Evolutionary conservation across 108 stramenopile genomes (phyloP).

Genomic region (Fistulifera pelliculosa): DNA sequence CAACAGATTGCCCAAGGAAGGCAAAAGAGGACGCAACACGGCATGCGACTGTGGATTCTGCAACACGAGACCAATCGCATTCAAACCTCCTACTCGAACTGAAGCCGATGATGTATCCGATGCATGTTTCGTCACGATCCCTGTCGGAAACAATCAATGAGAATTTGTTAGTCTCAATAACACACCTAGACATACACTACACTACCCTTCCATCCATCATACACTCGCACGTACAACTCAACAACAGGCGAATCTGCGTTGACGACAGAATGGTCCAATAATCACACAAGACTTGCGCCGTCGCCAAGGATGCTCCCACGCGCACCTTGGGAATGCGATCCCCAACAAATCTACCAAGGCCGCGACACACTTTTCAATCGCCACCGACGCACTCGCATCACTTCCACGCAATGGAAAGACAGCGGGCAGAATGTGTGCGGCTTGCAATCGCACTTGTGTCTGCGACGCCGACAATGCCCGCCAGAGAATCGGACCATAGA

Average conservation of each 20-base stretch:
- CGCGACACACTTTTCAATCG: constrained; percentile 58
- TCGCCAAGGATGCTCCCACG: constrained; percentile 72
- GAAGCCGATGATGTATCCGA: constrained; percentile 76
- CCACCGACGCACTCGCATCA: constrained; percentile 32
- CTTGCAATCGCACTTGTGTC: constrained; percentile 76
- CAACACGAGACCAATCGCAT: constrained; percentile 60
- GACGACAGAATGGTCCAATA: constrained; percentile 88
- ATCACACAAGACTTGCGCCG: constrained; percentile 51
- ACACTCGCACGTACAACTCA: constrained; percentile 28
- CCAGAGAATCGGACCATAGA: constrained; percentile 92
- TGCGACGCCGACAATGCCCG: constrained; percentile 75
- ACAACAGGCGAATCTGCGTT: constrained; percentile 57
- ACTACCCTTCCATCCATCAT: too few species aligned
- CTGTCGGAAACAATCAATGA: constrained; percentile 13
- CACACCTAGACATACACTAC: constrained; percentile 1
- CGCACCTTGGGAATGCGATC: constrained; percentile 76
- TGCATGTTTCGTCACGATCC: constrained; percentile 70
- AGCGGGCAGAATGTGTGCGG: constrained; percentile 60
- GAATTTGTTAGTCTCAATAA: constrained; percentile 6
- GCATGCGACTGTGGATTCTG: constrained; percentile 76
- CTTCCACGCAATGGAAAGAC: constrained; percentile 89
- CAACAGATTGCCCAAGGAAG: constrained; percentile 72
- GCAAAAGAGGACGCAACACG: constrained; percentile 79
- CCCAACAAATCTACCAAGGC: constrained; percentile 54
- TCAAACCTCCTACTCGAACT: constrained; percentile 75